These are phyloP conservation scores for Toxicodendron radicans DNA, from an alignment of 345 rosid species.

Conservation along the genomic window DNA sequence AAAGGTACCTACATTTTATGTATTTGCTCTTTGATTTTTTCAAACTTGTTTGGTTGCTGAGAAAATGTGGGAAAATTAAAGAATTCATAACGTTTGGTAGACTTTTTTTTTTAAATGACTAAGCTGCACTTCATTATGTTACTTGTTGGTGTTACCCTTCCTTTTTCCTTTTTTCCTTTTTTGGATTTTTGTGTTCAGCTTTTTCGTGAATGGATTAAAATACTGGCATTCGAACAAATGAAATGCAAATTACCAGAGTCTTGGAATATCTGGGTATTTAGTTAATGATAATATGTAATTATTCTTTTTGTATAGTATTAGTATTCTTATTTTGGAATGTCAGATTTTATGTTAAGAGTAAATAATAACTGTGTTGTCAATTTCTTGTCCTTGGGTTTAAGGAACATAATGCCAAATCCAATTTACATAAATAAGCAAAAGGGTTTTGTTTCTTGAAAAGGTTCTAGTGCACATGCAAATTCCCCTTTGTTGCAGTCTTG, in stretches of 20 bases:
- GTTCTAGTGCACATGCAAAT: slow-evolving; percentile 22
- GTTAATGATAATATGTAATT: background rate
- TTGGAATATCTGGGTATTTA: background rate
- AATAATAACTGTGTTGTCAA: background rate
- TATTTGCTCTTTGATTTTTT: background rate
- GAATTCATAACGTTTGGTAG: background rate
- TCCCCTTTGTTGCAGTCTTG: background rate
- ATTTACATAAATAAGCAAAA: slow-evolving; percentile 12
- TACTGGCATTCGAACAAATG: background rate
- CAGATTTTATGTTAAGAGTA: background rate
- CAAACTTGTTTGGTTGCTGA: slow-evolving; percentile 27
- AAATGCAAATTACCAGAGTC: background rate
- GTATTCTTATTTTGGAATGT: background rate
- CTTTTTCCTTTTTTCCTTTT: background rate
- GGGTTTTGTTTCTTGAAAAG: slow-evolving; percentile 1
- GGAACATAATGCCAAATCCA: slow-evolving; percentile 5
- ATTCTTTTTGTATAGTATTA: background rate
- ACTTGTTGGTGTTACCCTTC: background rate
- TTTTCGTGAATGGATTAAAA: background rate
- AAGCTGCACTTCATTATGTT: background rate
- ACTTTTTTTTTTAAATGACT: background rate
- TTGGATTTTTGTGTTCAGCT: background rate
- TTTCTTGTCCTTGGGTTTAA: background rate
- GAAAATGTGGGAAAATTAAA: slow-evolving; percentile 29
- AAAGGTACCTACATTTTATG: slow-evolving; percentile 55